Evolutionary conservation across 2,329 filamentous ascomycete species (phyloP).

Genomic region (Plectosphaerella sp.): DNA sequence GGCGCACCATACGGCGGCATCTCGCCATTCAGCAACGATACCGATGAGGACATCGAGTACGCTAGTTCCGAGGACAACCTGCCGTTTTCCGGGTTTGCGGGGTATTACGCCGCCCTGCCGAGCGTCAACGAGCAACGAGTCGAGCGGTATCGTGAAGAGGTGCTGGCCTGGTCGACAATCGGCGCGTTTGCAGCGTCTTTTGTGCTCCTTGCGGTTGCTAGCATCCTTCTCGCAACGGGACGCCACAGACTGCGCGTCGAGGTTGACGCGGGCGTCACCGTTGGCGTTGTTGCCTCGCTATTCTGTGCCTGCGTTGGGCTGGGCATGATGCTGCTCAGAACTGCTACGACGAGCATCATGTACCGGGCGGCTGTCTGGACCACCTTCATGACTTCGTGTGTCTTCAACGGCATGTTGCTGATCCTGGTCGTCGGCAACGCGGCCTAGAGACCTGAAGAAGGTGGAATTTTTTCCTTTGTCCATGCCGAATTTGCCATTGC

Average conservation of each 20-base stretch:
- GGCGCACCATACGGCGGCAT: constrained; percentile 13
- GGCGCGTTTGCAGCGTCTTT: constrained; percentile 55
- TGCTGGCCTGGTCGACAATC: constrained; percentile 50
- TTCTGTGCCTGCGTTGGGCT: constrained; percentile 59
- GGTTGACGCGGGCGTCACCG: constrained; percentile 68
- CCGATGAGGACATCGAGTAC: constrained; percentile 44
- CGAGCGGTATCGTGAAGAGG: constrained; percentile 44
- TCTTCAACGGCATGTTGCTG: constrained; percentile 39
- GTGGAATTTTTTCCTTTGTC: too few relatives aligned
- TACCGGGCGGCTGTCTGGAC: constrained; percentile 36
- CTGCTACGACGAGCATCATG: constrained; percentile 34
- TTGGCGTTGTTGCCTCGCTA: constrained; percentile 64
- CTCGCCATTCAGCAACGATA: constrained; percentile 25
- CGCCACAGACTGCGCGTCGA: constrained; percentile 63
- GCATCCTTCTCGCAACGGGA: constrained; percentile 63
- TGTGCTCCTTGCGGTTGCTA: constrained; percentile 59
- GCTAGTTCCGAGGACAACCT: constrained; percentile 46
- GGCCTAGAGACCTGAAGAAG: constrained; percentile 17
- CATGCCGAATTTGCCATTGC: too few relatives aligned
- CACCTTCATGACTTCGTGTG: constrained; percentile 29
- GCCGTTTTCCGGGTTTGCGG: constrained; percentile 44
- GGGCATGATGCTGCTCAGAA: constrained; percentile 51
- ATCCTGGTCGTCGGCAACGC: constrained; percentile 34
- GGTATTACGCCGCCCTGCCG: constrained; percentile 50
- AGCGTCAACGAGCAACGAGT: constrained; percentile 47